Evolutionary conservation across 441 rosid genomes (phyloP).

Genomic region (Brassica hybrid): DNA sequence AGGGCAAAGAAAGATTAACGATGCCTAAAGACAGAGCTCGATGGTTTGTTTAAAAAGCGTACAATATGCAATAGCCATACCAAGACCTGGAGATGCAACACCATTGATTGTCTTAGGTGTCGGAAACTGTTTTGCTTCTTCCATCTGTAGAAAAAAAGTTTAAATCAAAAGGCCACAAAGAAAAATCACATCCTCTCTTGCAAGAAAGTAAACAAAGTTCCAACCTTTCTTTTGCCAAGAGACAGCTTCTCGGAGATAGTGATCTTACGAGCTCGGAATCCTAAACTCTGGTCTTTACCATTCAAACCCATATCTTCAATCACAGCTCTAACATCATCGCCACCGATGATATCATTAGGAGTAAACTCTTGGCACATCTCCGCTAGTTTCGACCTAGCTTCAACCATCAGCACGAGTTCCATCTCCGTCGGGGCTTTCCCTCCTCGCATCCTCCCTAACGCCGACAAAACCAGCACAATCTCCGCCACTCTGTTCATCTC

Average conservation of each 20-base stretch:
- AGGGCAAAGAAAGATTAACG: conserved; percentile 44
- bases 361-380: conserved; percentile 56
- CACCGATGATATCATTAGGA: conserved; percentile 68
- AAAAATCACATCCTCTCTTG: neutral
- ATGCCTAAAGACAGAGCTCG: conserved; percentile 50
- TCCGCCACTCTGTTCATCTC: conserved; percentile 75
- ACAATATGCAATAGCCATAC: conserved; percentile 47
- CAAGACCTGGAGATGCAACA: conserved; percentile 45
- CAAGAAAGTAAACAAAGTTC: neutral
- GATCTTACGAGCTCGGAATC: conserved; percentile 55
- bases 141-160: conserved; percentile 59
- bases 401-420: conserved; percentile 72
- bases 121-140: conserved; percentile 63
- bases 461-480: conserved; percentile 82
- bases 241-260: conserved; percentile 83
- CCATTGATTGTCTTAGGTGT: conserved; percentile 49
- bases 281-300: conserved; percentile 69
- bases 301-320: conserved; percentile 88
- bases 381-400: conserved; percentile 78
- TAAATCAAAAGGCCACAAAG: neutral
- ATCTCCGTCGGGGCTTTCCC: conserved; percentile 69
- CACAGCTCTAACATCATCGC: conserved; percentile 61
- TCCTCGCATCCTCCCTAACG: conserved; percentile 75
- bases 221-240: too few relatives aligned
- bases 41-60: conserved; percentile 40